These are phyloP conservation scores for Achlya hypogyna DNA, from an alignment of 352 stramenopile genomes.

Conservation along the genomic window DNA sequence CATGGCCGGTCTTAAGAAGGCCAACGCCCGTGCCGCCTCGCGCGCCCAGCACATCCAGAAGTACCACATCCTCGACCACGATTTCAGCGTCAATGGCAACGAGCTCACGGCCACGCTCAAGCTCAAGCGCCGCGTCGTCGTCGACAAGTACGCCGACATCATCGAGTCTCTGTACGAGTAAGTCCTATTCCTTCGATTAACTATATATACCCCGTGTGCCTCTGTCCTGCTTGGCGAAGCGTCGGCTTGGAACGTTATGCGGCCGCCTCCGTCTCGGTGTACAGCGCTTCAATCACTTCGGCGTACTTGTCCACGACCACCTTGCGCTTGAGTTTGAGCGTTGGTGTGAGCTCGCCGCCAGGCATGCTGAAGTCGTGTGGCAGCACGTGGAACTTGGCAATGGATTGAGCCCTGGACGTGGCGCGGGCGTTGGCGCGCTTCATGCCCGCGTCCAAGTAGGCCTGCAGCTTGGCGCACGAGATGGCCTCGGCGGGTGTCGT, in stretches of 20 bases:
- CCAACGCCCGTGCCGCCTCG: conserved; percentile 63
- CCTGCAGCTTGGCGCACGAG: conserved; percentile 48
- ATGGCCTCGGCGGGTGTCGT: conserved; percentile 74
- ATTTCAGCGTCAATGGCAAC: conserved; percentile 86
- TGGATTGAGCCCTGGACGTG: conserved; percentile 39
- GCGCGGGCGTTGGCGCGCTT: conserved; percentile 45
- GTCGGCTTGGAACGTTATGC: neutral
- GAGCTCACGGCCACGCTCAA: conserved; percentile 96
- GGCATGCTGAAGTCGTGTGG: conserved; percentile 75
- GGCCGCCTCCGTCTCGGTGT: conserved; percentile 25
- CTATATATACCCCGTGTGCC: no score
- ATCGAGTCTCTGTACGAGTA: conserved; percentile 84
- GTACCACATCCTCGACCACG: conserved; percentile 75
- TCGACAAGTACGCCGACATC: conserved; percentile 86
- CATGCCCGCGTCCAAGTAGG: conserved; percentile 71
- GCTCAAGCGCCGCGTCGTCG: conserved; percentile 88
- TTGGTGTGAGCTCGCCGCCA: conserved; percentile 87
- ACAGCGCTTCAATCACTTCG: conserved; percentile 81
- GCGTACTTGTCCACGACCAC: conserved; percentile 83
- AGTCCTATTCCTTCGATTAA: no score
- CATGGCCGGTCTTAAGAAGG: conserved; percentile 63
- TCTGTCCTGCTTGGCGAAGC: neutral
- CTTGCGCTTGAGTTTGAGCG: conserved; percentile 89
- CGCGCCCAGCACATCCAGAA: conserved; percentile 81
- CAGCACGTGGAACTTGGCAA: conserved; percentile 78